Evolutionary conservation across 169 alveolate species (phyloP).

Genomic region (Plasmodium chabaudi): DNA sequence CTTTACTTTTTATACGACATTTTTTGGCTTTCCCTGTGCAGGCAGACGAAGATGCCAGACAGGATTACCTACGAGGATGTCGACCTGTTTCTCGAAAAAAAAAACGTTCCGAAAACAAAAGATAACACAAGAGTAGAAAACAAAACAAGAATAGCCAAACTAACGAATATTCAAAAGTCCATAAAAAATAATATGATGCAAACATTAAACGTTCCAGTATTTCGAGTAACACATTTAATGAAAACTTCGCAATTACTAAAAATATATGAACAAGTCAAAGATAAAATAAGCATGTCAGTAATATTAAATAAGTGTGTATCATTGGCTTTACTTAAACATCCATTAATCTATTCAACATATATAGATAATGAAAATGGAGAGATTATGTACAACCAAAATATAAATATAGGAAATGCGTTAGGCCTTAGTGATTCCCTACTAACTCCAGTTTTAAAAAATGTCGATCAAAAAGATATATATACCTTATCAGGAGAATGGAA

Average conservation of each 20-base stretch:
- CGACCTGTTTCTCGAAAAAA: slow-evolving; percentile 41
- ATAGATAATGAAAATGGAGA: slow-evolving; percentile 52
- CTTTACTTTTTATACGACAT: too few relatives aligned
- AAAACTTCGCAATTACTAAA: slow-evolving; percentile 35
- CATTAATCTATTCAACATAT: slow-evolving; percentile 78
- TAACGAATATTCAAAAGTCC: slow-evolving; percentile 75
- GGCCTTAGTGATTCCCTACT: slow-evolving; percentile 76
- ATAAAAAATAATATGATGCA: slow-evolving; percentile 79
- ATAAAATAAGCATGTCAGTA: slow-evolving; percentile 77
- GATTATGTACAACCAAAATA: slow-evolving; percentile 41
- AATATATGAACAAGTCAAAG: slow-evolving; percentile 34
- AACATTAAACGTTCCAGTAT: slow-evolving; percentile 79
- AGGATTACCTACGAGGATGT: slow-evolving; percentile 71
- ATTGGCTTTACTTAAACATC: slow-evolving; percentile 77
- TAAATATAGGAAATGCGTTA: slow-evolving; percentile 80
- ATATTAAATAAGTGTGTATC: slow-evolving; percentile 80
- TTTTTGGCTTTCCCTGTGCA: neutral
- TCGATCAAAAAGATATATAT: slow-evolving; percentile 59
- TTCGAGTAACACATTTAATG: slow-evolving; percentile 76
- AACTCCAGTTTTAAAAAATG: slow-evolving; percentile 80
- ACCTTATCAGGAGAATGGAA: slow-evolving; percentile 78
- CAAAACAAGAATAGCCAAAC: neutral
- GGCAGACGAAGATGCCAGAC: slow-evolving; percentile 14
- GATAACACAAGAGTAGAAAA: neutral
- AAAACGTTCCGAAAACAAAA: neutral